A percentile compares a stretch with the other conserved stretches of the same genome.
Evolutionary conservation across 2,329 filamentous ascomycete genomes (phyloP).

Genomic region (Alternaria ethzedia): DNA sequence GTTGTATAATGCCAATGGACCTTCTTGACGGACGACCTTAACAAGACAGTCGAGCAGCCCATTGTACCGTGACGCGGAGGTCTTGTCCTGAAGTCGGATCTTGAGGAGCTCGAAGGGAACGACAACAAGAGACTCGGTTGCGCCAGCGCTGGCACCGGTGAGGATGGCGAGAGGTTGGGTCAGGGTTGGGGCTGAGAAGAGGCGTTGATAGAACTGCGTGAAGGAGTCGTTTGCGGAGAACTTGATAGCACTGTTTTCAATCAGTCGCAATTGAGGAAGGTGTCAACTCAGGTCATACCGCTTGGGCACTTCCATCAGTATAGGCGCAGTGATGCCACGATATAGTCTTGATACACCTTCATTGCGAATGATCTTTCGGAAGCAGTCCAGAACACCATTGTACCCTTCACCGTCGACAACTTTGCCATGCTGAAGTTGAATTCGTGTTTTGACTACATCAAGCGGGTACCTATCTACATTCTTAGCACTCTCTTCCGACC

Average conservation of each 20-base stretch:
- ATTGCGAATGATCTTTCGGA: conserved; percentile 34
- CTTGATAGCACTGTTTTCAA: conserved; percentile 32
- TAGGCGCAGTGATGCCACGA: conserved; percentile 40
- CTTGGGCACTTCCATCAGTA: conserved; percentile 43
- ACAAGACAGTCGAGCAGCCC: conserved; percentile 35
- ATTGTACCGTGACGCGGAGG: conserved; percentile 34
- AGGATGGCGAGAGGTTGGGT: conserved; percentile 37
- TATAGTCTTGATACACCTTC: conserved; percentile 34
- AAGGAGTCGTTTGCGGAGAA: conserved; percentile 43
- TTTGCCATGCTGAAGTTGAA: conserved; percentile 38
- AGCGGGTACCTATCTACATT: conserved; percentile 41
- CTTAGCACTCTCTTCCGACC: conserved; percentile 21
- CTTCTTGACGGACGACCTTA: conserved; percentile 37
- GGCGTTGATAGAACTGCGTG: conserved; percentile 28
- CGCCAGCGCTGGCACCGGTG: conserved; percentile 39
- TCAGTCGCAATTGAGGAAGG: not conserved
- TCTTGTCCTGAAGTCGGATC: conserved; percentile 38
- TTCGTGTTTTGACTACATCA: conserved; percentile 42
- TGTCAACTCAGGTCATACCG: conserved; percentile 12
- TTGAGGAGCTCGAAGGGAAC: conserved; percentile 42
- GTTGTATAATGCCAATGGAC: conserved; percentile 36
- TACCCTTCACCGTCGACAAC: conserved; percentile 28
- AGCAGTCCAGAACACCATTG: conserved; percentile 37
- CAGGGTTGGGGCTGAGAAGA: conserved; percentile 26
- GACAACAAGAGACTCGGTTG: conserved; percentile 39